Evolutionary conservation across 768 basidiomycete genomes (phyloP), one percentile per base, ranked within the genome.

Genomic region (Lentinula guzmanii): DNA sequence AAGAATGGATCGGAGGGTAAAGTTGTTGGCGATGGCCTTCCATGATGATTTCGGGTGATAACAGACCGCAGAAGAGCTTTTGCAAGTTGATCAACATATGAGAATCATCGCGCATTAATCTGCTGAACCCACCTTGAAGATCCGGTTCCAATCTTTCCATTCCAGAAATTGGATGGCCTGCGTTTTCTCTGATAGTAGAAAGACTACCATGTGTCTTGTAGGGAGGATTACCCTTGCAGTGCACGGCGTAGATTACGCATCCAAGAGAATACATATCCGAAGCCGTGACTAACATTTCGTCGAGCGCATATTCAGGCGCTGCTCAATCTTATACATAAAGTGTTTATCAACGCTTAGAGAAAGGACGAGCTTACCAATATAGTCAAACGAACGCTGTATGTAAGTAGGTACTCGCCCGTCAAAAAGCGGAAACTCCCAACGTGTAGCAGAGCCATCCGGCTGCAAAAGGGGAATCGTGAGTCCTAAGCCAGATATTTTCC

Each of bases 231-330:
- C 92, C 90, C 70, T 90, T 93, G 69, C 86, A 88, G 70, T 98
- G 95, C 10, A 96, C 93, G 3, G 93, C 89, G 71, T 93, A 93
- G 35, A 98, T 84, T 37, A 98, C 72, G 66, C 90, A 95, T 18
- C 96, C 97, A 21, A 99, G 83, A 1, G 93, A 86, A 68, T 91
- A 95, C 83, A 98, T 90, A 69, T 99, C 96, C 8, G 93, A 95
- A 0, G 92, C 84, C 0, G 95, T 90, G 39, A 87, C 79, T 2
- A 98, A 79, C 13, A 86, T 81, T 70, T 97, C 95, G 70, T 98
- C 95, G 62, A 98, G 75, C 1, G 88, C 91, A 74, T 96, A 98
- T 74, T 98, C 97, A 0, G 96, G 95, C 1, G 94, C 95, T 95
- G 65, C 21, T 4, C 5, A 55, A 55, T 24, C 8, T 42, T 16